Evolutionary conservation across 768 basidiomycete genomes (phyloP).

Genomic region (Suillus lakei): DNA sequence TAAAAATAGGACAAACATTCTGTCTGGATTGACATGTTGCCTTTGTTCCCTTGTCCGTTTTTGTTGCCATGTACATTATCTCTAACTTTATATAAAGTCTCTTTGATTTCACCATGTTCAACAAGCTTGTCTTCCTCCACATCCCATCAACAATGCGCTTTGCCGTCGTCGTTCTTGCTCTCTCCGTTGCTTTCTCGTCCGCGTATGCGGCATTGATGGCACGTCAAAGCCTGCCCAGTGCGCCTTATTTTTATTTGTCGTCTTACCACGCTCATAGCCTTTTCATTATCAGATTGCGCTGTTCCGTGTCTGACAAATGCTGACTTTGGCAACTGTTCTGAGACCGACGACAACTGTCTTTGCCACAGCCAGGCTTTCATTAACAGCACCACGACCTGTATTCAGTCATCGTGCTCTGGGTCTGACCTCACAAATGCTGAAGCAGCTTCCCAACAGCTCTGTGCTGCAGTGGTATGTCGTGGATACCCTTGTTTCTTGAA

Average conservation of each 20-base stretch:
- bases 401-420: constrained; percentile 49
- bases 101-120: background rate
- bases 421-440: constrained; percentile 51
- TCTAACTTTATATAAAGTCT: background rate
- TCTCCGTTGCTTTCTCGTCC: constrained; percentile 18
- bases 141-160: constrained; percentile 20
- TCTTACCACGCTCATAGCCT: constrained; percentile 1
- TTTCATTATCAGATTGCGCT: constrained; percentile 52
- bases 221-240: constrained; percentile 30
- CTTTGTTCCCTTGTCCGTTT: constrained; percentile 11
- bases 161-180: constrained; percentile 16
- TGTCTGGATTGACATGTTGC: background rate
- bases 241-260: constrained; percentile 10
- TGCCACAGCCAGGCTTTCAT: constrained; percentile 57
- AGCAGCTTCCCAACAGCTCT: constrained; percentile 44
- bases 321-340: constrained; percentile 48
- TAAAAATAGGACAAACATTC: background rate
- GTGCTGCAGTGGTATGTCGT: constrained; percentile 54
- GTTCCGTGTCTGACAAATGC: constrained; percentile 49
- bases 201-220: constrained; percentile 24
- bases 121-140: background rate
- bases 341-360: constrained; percentile 59
- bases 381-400: constrained; percentile 50
- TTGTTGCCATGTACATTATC: background rate
- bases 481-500: background rate